phyloP scores from a whole-genome alignment of 2,329 filamentous ascomycete genomes.

The Metarhizium robertsii region DNA sequence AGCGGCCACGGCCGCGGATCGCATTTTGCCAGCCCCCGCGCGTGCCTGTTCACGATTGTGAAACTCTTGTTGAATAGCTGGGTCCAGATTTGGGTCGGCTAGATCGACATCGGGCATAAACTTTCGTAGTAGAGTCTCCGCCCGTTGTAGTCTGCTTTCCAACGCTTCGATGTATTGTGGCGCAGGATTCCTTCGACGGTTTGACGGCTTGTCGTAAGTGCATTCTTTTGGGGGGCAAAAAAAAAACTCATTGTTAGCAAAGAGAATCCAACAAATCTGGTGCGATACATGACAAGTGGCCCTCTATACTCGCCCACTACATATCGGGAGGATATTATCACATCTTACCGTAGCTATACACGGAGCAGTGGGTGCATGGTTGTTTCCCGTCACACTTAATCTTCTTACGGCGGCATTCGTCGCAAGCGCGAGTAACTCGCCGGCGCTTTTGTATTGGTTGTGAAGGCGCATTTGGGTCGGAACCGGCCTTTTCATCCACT shows the following conservation, averaged over 20 bases:
- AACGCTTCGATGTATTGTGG: slow-evolving; percentile 90
- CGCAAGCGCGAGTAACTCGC: slow-evolving; percentile 71
- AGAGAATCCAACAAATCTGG: background rate
- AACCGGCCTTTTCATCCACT: slow-evolving; percentile 24
- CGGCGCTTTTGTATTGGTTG: slow-evolving; percentile 65
- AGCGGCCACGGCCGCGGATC: slow-evolving; percentile 21
- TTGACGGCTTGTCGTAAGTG: slow-evolving; percentile 91
- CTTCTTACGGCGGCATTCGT: slow-evolving; percentile 76
- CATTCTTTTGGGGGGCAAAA: slow-evolving; percentile 52
- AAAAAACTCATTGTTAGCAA: background rate
- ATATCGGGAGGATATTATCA: background rate
- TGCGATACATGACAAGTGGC: too few species aligned
- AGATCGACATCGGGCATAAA: slow-evolving; percentile 79
- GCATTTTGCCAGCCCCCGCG: slow-evolving; percentile 33
- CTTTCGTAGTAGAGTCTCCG: slow-evolving; percentile 68
- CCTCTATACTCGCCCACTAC: background rate
- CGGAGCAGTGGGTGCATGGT: slow-evolving; percentile 89
- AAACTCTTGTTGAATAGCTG: slow-evolving; percentile 62
- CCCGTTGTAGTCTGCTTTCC: slow-evolving; percentile 72
- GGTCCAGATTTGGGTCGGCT: slow-evolving; percentile 75
- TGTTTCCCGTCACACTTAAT: slow-evolving; percentile 84
- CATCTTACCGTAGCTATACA: slow-evolving; percentile 87
- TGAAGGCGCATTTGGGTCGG: slow-evolving; percentile 26
- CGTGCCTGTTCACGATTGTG: slow-evolving; percentile 45
- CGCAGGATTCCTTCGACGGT: slow-evolving; percentile 79